Evolutionary conservation across 2,329 filamentous ascomycete species (phyloP), one percentile per base, ranked within the genome.

Genomic region (Cyphellophora europaea): DNA sequence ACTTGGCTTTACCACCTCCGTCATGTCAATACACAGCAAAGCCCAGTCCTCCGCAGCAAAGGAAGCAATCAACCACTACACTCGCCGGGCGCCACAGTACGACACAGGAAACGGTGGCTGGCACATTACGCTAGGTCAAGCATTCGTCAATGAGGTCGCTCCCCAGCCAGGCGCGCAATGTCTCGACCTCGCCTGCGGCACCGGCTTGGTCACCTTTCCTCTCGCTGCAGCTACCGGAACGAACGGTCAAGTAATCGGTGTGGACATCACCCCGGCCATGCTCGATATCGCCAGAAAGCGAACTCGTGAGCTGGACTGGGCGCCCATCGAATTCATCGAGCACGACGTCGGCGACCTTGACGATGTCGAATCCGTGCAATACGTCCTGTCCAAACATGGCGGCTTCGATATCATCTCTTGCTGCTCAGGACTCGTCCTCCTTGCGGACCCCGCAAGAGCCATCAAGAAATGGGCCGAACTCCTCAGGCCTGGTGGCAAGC

Each of bases 151-250:
- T 17, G 43, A 45, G 6, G 32, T 47, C 5, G 31, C 43, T 4
- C 36, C 49, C 5, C 28, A 45, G 31, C 48, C 54, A 10, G 62
- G 61, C 16, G 54, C 64, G 33, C 38, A 54, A 14, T 46, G 67
- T n/a, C 54, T 67, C 10, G 64, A 67, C 35, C 50, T 67, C 11
- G 63, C 63, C 5, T 66, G 62, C 40, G 63, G 63, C 3, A 67
- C 63, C 5, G 65, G 64, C 4, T 54, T 66, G 0, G 49, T 66
- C 11, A 57, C 55, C 1, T 56, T 64, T 41, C 51, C 55, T 5
- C 57, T 56, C 19, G 52, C 57, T 6, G 48, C 59, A n/a, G 51
- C 44, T 4, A 58, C 65, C 4, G 62, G 61, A 1, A 38, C 53
- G 8, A 37, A 44, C 5, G 62, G 62, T 6, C 34, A 41, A 5